Evolutionary conservation across 169 alveolate genomes (phyloP).

Genomic region (Cardiosporidium cionae): DNA sequence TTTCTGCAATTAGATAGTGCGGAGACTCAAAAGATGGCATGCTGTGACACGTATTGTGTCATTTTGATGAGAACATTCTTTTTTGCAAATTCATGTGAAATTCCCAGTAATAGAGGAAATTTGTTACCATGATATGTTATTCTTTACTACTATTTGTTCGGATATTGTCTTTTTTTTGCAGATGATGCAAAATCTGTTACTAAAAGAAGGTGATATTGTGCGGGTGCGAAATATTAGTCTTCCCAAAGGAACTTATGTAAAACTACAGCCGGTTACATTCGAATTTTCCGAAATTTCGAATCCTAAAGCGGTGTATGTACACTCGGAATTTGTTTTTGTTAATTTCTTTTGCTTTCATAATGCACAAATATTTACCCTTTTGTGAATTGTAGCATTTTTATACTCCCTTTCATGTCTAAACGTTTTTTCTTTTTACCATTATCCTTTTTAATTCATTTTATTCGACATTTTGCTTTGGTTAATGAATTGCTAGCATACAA

Average conservation of each 20-base stretch:
- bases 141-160: background rate
- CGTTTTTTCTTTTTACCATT: background rate
- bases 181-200: constrained; percentile 70
- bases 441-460: background rate
- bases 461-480: background rate
- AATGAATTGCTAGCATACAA: background rate
- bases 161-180: background rate
- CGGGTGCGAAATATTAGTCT: constrained; percentile 63
- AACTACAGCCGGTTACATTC: constrained; percentile 74
- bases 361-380: no score
- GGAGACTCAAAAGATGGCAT: background rate
- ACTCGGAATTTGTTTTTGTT: constrained; percentile 19
- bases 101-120: no score
- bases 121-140: no score
- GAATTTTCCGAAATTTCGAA: constrained; percentile 77
- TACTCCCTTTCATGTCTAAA: background rate
- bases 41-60: background rate
- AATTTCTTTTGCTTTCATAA: background rate
- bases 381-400: no score
- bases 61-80: no score
- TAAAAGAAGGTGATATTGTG: constrained; percentile 68
- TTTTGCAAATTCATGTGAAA: no score
- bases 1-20: background rate
- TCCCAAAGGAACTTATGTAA: constrained; percentile 73
- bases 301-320: constrained; percentile 70